Conservation (phyloP, 202 grass and related monocot species). For the Schoenoplectus triqueter region DNA sequence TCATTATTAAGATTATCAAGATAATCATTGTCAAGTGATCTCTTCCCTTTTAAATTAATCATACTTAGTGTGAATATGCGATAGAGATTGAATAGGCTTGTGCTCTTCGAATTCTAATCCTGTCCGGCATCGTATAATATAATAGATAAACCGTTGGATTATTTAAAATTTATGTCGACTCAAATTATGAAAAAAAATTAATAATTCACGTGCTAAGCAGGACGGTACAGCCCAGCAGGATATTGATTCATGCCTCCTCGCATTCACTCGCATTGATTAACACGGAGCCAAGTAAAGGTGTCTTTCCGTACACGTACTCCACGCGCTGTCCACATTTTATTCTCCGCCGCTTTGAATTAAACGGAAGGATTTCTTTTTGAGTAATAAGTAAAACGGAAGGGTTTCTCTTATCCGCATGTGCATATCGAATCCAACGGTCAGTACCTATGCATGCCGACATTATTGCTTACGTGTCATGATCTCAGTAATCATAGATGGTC, state of each 20-base stretch:
- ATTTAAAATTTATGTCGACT: no score
- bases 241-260: neutral
- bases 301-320: constrained; percentile 23
- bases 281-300: neutral
- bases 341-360: neutral
- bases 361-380: neutral
- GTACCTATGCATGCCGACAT: constrained; percentile 13
- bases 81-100: no score
- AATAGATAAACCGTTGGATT: no score
- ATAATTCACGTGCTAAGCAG: no score
- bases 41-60: no score
- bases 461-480: constrained; percentile 11
- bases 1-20: no score
- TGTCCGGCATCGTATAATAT: no score
- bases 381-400: neutral
- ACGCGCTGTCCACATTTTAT: neutral
- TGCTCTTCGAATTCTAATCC: no score
- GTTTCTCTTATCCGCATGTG: neutral
- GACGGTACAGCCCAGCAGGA: neutral
- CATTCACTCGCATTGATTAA: constrained; percentile 27
- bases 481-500: neutral
- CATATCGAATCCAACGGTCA: neutral
- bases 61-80: no score
- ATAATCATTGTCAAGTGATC: no score
- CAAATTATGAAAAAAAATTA: no score